Evolutionary conservation across 2,329 filamentous ascomycete genomes (phyloP).

Genomic region (Calonectria fujianensis): DNA sequence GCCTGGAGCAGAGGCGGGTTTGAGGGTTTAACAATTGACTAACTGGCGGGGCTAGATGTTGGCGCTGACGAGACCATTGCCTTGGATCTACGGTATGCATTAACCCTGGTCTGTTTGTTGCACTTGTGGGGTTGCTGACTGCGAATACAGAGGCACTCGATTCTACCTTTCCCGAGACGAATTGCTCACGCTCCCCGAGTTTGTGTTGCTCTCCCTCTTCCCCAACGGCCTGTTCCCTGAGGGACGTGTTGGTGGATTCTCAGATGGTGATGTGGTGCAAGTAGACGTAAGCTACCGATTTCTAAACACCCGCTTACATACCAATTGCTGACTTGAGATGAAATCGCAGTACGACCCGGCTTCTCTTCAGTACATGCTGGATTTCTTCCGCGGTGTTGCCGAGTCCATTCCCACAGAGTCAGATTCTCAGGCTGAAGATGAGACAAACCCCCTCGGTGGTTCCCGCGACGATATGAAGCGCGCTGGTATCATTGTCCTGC

Average conservation of each 20-base stretch:
- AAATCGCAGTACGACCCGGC: constrained; percentile 89
- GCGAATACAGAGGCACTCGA: constrained; percentile 82
- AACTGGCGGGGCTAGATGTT: constrained; percentile 73
- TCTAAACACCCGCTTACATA: not conserved
- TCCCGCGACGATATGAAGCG: constrained; percentile 87
- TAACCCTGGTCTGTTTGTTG: not conserved
- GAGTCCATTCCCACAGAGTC: constrained; percentile 91
- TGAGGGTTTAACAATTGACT: constrained; percentile 22
- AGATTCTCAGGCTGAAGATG: constrained; percentile 75
- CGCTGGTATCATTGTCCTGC: constrained; percentile 96
- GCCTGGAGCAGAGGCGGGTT: not conserved
- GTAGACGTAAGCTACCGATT: constrained; percentile 86
- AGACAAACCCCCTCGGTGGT: constrained; percentile 78
- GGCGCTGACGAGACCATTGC: constrained; percentile 95
- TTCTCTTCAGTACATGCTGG: constrained; percentile 98
- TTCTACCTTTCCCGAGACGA: constrained; percentile 97
- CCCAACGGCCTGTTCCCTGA: constrained; percentile 99
- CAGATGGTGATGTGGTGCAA: constrained; percentile 95
- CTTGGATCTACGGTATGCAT: constrained; percentile 89
- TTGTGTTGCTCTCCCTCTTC: constrained; percentile 97
- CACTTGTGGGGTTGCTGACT: constrained; percentile 51
- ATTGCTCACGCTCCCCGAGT: constrained; percentile 95
- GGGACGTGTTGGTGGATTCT: constrained; percentile 93
- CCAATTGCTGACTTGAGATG: constrained; percentile 32
- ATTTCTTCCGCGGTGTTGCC: constrained; percentile 97